Base-by-base conservation (phyloP, 257 asterid genomes). In the Przewalskia tangutica region DNA sequence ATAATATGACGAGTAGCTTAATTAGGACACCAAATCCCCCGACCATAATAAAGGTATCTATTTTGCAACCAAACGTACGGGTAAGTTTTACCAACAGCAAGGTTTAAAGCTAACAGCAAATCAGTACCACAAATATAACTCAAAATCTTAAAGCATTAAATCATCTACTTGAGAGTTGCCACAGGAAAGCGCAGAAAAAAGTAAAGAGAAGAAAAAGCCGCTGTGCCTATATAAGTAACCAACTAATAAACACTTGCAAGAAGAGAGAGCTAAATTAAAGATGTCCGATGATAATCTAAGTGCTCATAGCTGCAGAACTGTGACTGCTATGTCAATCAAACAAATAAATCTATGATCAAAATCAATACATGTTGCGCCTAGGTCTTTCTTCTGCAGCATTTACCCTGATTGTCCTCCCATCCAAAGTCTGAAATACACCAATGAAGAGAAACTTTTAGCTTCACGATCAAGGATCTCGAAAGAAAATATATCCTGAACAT, bases 341-440 rank as follows among this genome's bases (percentile, higher is more conserved):
- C 46, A 50, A 73, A 50, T 23, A 48, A 48, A 50, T 63, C 8
- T 20, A 5, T 13, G 44, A 73, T 50, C 79, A 23, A 75, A 73
- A 23, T 75, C 62, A 75, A 51, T 87, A 90, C n/a, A 56, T 1
- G 77, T 50, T 64, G 44, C 95, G 95, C 70, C 91, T 84, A 12
- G 97, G 93, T 65, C 89, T 88, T 84, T 88, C 92, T 87, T 90
- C 93, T 0, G 98, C 98, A 85, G 88, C 93, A 85, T 87, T 93
- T 63, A 93, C 98, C 68, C 93, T 89, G 79, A 93, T 89, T 1
- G 93, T 83, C 80, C 98, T 87, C 36, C 97, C 98, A 7, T 90
- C 97, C 88, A 93, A 63, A 88, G 83, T 84, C 98, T 93, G 95
- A 85, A 88, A 76, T 27, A 64, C 77, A 70, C n/a, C 65, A 11